A percentile compares a stretch with the other conserved stretches of the same genome.
Conservation (phyloP, 257 asterid species). For the Craterostigma plantagineum region DNA sequence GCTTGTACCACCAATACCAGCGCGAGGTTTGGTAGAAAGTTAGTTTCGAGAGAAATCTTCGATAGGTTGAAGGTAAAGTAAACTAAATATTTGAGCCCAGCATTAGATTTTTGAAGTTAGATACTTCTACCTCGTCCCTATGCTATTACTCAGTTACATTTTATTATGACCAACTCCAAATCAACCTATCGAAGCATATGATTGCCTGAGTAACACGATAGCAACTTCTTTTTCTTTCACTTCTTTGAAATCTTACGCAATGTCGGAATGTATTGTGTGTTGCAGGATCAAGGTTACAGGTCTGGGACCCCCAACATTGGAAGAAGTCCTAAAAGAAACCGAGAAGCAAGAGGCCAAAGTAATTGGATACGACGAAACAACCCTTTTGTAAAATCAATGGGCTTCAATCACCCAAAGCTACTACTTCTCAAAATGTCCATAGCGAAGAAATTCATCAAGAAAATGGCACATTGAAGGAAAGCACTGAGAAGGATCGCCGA, state of each 20-base stretch:
- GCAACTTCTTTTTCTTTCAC: no score
- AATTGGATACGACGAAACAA: conserved; percentile 69
- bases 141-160: no score
- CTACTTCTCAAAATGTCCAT: conserved; percentile 15
- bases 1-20: conserved; percentile 31
- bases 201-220: no score
- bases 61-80: conserved; percentile 45
- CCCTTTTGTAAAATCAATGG: conserved; percentile 14
- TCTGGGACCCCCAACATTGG: conserved; percentile 36
- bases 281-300: conserved; percentile 61
- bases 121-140: no score
- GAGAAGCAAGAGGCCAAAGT: conserved; percentile 36
- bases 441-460: conserved; percentile 9
- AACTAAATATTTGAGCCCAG: not conserved
- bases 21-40: conserved; percentile 38
- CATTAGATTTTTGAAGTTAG: conserved; percentile 2
- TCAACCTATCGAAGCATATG: no score
- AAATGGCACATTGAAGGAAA: no score
- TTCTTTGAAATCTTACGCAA: no score
- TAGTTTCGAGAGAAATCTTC: conserved; percentile 32
- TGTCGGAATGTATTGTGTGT: conserved; percentile 5
- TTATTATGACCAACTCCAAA: no score
- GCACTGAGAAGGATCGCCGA: no score
- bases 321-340: conserved; percentile 37
- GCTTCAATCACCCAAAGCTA: conserved; percentile 19